These are phyloP conservation scores for Parathielavia hyrcaniae DNA, from an alignment of 495 filamentous ascomycete genomes.

Conservation along the genomic window DNA sequence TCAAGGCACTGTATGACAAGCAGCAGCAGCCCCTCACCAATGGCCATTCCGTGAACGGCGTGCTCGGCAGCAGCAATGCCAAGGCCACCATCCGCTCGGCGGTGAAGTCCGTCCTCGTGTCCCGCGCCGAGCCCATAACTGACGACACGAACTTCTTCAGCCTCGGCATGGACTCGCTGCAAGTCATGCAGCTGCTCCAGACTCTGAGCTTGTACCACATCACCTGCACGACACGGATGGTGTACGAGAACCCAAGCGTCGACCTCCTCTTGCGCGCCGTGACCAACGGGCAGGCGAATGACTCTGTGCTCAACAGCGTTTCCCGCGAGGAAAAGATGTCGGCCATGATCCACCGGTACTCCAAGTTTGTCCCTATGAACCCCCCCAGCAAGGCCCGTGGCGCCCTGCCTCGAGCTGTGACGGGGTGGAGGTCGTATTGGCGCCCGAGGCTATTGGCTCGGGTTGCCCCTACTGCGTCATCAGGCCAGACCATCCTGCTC, in stretches of 20 bases:
- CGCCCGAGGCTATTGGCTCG: slow-evolving; percentile 11
- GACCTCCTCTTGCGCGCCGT: background rate
- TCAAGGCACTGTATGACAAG: slow-evolving; percentile 3
- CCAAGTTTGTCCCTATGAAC: background rate
- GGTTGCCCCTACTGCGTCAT: background rate
- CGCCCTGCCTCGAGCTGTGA: slow-evolving; percentile 36
- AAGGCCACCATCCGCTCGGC: background rate
- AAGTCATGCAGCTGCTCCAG: slow-evolving; percentile 2
- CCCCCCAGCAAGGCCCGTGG: background rate
- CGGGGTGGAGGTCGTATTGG: slow-evolving; percentile 26
- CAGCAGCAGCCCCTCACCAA: background rate
- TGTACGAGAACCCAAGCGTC: slow-evolving; percentile 13
- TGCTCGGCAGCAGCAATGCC: background rate
- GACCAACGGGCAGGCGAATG: background rate
- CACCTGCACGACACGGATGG: background rate
- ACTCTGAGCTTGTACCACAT: background rate
- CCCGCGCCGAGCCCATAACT: background rate
- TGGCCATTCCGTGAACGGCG: background rate
- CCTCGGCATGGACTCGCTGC: slow-evolving; percentile 6
- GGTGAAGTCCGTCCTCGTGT: background rate
- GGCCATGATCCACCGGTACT: slow-evolving; percentile 5
- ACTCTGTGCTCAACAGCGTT: background rate
- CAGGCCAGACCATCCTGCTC: background rate
- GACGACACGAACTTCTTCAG: slow-evolving; percentile 9
- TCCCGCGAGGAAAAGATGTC: slow-evolving; percentile 8